Percentiles rank a stretch among this genome's conserved stretches.
phyloP scores from a whole-genome alignment of 1,284 basidiomycete genomes.

The Blastosporella zonata region DNA sequence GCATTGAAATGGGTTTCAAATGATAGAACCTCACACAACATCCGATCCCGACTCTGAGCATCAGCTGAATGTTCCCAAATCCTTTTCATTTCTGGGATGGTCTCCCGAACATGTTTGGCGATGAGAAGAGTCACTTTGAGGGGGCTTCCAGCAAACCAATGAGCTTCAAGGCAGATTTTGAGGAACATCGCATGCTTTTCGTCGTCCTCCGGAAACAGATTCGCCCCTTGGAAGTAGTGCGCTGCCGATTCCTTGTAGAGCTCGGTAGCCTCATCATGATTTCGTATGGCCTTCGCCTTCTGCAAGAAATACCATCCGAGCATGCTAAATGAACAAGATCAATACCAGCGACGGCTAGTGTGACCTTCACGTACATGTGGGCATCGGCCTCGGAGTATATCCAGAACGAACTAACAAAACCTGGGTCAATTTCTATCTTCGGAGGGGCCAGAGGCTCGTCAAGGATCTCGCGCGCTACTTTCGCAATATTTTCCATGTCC shows the following conservation, averaged over 20 bases:
- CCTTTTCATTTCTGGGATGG: slow-evolving; percentile 23
- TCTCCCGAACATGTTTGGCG: slow-evolving; percentile 22
- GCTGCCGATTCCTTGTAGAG: slow-evolving; percentile 19
- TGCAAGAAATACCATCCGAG: slow-evolving; percentile 34
- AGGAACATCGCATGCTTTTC: slow-evolving; percentile 29
- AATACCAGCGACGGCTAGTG: neutral
- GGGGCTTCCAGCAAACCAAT: slow-evolving; percentile 21
- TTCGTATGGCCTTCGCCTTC: slow-evolving; percentile 13
- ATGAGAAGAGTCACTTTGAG: slow-evolving; percentile 23
- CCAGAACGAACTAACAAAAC: slow-evolving; percentile 31
- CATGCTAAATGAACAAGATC: slow-evolving; percentile 20
- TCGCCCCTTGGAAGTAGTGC: slow-evolving; percentile 28
- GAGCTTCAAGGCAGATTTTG: slow-evolving; percentile 27
- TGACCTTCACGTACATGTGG: slow-evolving; percentile 28
- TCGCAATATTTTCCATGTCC: slow-evolving; percentile 24
- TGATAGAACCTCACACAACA: slow-evolving; percentile 13
- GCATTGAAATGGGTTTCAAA: slow-evolving; percentile 17
- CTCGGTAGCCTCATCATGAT: slow-evolving; percentile 13
- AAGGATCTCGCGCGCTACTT: slow-evolving; percentile 27
- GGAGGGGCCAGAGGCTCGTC: slow-evolving; percentile 21
- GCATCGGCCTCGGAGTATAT: slow-evolving; percentile 36
- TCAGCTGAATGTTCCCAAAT: slow-evolving; percentile 27
- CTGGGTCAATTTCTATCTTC: slow-evolving; percentile 21
- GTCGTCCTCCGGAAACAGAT: slow-evolving; percentile 31
- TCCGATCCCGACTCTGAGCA: slow-evolving; percentile 12